Conservation (phyloP, 2,329 filamentous ascomycete genomes). For the Colletotrichum falcatum region DNA sequence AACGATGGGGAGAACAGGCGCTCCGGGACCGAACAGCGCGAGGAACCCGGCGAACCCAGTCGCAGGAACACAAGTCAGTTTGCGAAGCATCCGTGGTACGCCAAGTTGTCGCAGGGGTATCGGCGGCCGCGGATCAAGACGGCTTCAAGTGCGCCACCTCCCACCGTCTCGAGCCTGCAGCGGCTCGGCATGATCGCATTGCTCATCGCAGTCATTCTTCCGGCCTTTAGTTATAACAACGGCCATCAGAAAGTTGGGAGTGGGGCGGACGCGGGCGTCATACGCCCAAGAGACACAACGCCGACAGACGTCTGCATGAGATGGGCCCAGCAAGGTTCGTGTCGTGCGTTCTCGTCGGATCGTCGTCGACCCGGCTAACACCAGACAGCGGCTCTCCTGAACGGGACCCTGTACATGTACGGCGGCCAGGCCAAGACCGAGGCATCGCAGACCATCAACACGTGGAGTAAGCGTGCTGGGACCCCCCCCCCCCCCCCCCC, state of each 20-base stretch:
- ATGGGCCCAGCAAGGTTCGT: constrained; percentile 73
- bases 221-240: constrained; percentile 58
- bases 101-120: constrained; percentile 53
- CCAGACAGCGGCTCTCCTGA: constrained; percentile 71
- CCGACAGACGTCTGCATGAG: constrained; percentile 67
- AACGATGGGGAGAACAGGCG: constrained; percentile 36
- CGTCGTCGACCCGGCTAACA: neutral
- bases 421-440: constrained; percentile 74
- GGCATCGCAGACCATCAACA: constrained; percentile 69
- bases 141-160: constrained; percentile 57
- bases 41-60: constrained; percentile 43
- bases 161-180: constrained; percentile 55
- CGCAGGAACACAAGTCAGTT: constrained; percentile 34
- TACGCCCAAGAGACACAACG: constrained; percentile 47
- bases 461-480: constrained; percentile 70
- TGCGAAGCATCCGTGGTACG: constrained; percentile 54
- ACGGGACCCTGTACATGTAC: constrained; percentile 82
- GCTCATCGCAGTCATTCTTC: constrained; percentile 63
- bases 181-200: constrained; percentile 61
- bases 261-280: constrained; percentile 62
- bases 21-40: constrained; percentile 25
- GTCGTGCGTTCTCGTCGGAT: neutral
- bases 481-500: too few relatives aligned
- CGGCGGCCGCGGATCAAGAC: constrained; percentile 58
- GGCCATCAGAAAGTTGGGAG: constrained; percentile 54